These are phyloP conservation scores for Aureobasidium vineae DNA, from an alignment of 2,329 filamentous ascomycete genomes.

Conservation along the genomic window DNA sequence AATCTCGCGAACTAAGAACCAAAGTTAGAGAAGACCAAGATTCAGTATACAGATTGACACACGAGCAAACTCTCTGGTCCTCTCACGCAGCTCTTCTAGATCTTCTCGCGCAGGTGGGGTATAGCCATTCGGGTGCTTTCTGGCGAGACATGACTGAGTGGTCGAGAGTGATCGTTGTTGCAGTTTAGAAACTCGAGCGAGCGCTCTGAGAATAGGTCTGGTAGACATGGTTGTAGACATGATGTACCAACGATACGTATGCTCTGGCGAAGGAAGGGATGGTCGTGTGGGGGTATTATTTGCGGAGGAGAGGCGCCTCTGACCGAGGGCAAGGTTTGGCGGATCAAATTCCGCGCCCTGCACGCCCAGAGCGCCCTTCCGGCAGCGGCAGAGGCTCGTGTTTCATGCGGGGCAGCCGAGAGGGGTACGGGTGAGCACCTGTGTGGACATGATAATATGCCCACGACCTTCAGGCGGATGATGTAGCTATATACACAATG, in stretches of 20 bases:
- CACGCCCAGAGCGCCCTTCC: constrained; percentile 4
- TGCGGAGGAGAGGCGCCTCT: neutral
- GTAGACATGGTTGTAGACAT: neutral
- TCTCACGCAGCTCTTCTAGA: constrained; percentile 74
- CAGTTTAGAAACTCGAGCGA: neutral
- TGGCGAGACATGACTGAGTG: constrained; percentile 53
- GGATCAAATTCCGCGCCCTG: neutral
- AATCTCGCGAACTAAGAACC: constrained; percentile 69
- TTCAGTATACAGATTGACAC: constrained; percentile 26
- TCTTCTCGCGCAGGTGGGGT: constrained; percentile 68
- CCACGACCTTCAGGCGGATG: neutral
- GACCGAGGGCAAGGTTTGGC: neutral
- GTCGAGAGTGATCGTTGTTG: neutral
- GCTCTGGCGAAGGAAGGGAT: neutral
- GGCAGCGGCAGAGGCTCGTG: constrained; percentile 13
- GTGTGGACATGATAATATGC: constrained; percentile 15
- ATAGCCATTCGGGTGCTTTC: constrained; percentile 68
- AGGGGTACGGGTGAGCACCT: constrained; percentile 19
- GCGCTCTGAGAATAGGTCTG: neutral
- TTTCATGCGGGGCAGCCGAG: constrained; percentile 20
- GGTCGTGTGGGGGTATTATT: neutral
- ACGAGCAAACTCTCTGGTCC: constrained; percentile 82
- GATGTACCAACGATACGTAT: constrained; percentile 1
- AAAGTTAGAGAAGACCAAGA: neutral
- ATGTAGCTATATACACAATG: constrained; percentile 21